Evolutionary conservation across 1,284 basidiomycete species (phyloP), one percentile per base, ranked within the genome.

Genomic region (Polyporus tsugae): DNA sequence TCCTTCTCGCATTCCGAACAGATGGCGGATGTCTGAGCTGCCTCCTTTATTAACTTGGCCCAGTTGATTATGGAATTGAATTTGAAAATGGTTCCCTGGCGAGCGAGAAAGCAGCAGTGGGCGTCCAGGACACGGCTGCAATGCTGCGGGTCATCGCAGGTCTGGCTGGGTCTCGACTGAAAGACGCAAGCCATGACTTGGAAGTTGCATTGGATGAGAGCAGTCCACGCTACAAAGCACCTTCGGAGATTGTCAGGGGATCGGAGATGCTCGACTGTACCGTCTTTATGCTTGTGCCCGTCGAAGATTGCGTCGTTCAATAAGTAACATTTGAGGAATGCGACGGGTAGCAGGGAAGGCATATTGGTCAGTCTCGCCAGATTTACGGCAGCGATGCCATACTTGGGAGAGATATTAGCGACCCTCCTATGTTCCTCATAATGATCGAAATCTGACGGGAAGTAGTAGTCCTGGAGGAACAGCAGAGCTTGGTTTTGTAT

Each of bases 341-440:
- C 67, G n/a, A 42, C 17, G 9, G 67, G 67, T 5, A 68, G 60
- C 7, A 69, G 15, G 25, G 44, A 58, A 17, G 38, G 38, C 6
- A 55, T 61, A 10, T 57, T 44, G 19, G 60, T 65, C 13, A 69
- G 38, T 7, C 63, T 49, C 1, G 67, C 63, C n/a, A 69, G 1
- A 25, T 69, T 69, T 29, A 65, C 44, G n/a, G 57, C 67, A n/a
- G 35, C 36, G 60, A 69, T 65, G 42, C 11, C 59, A 25, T 60
- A 25, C 22, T 29, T 7, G 0, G 2, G n/a, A 5, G n/a, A 3
- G 46, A 25, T 1, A 2, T 4, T 25, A 49, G 4, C 0, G 5
- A 11, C 6, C 25, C 22, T 49, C n/a, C 46, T 49, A 22, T 10
- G 46, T 49, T 49, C 46, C 9, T 49, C 46, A 22, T 49, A 49